These are phyloP conservation scores for Lyophyllum shimeji DNA, from an alignment of 768 basidiomycete species.

Conservation along the genomic window DNA sequence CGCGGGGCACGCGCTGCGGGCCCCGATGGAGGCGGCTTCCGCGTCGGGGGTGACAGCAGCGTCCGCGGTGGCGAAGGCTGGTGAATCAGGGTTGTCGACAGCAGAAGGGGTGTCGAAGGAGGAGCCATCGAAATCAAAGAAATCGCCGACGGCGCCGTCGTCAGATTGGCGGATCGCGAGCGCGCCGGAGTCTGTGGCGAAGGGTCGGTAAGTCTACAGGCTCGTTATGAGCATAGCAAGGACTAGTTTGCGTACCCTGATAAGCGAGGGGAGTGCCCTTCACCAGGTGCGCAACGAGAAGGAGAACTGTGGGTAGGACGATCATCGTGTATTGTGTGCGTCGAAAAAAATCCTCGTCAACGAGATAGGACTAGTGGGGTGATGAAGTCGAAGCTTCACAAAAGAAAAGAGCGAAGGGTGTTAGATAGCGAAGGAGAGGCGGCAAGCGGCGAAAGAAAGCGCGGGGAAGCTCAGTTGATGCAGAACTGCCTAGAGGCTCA, in stretches of 20 bases:
- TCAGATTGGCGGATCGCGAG: background rate
- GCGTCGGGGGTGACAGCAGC: background rate
- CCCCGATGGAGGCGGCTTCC: background rate
- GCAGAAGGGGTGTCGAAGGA: background rate
- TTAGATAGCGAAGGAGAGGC: background rate
- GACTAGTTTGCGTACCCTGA: background rate
- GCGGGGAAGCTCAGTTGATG: background rate
- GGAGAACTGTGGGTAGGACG: constrained; percentile 2
- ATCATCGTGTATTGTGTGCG: constrained; percentile 8
- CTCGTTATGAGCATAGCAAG: background rate
- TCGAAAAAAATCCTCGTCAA: background rate
- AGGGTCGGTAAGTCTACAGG: background rate
- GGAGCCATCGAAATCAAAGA: background rate
- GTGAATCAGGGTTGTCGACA: background rate
- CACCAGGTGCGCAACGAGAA: constrained; percentile 7
- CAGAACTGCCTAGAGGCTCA: background rate
- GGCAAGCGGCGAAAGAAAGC: background rate
- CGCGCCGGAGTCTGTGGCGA: background rate
- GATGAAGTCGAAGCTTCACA: background rate
- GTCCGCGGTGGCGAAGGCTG: background rate
- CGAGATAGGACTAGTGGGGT: background rate
- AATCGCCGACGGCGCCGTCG: background rate
- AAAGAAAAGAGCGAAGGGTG: background rate
- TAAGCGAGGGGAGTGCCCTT: constrained; percentile 5
- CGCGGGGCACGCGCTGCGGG: constrained; percentile 7